Conservation (phyloP, 371 early-diverging fungal genomes). For the Smittium culicis region DNA sequence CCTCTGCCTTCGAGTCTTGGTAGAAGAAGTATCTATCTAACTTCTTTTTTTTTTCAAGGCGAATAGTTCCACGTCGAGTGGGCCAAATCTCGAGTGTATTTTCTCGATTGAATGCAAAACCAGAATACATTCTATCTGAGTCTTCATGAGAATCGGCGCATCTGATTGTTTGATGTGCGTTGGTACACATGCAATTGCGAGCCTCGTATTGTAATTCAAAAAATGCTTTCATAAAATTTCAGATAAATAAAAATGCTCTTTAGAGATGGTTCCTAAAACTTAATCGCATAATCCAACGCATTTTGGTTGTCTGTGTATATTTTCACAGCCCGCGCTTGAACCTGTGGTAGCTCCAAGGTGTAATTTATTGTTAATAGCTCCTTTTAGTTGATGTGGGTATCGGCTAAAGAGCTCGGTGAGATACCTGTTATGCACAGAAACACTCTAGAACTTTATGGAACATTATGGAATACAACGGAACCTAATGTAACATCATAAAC, state of each 20-base stretch:
- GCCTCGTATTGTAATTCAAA: not conserved
- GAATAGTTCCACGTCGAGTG: slow-evolving; percentile 23
- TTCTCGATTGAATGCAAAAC: not conserved
- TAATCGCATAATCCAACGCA: not conserved
- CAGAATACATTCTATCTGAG: slow-evolving; percentile 11
- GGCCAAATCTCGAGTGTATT: not conserved
- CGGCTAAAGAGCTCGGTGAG: not conserved
- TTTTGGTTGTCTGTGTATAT: not conserved
- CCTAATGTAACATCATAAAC: too few relatives aligned
- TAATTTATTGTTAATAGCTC: not conserved
- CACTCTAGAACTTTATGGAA: too few relatives aligned
- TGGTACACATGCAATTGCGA: not conserved
- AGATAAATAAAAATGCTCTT: not conserved
- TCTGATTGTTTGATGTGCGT: not conserved
- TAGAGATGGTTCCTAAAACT: not conserved
- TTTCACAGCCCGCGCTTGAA: not conserved
- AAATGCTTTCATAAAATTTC: not conserved
- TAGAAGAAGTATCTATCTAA: slow-evolving; percentile 13
- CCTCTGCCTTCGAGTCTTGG: slow-evolving; percentile 20
- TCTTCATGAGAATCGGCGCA: not conserved
- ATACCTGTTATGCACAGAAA: too few relatives aligned
- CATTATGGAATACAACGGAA: too few relatives aligned
- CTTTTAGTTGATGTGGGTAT: not conserved
- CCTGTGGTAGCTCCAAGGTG: not conserved
- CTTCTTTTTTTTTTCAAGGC: slow-evolving; percentile 16